phyloP scores from a whole-genome alignment of 148 eudicot species.

The Vaccinium corymbosum region DNA sequence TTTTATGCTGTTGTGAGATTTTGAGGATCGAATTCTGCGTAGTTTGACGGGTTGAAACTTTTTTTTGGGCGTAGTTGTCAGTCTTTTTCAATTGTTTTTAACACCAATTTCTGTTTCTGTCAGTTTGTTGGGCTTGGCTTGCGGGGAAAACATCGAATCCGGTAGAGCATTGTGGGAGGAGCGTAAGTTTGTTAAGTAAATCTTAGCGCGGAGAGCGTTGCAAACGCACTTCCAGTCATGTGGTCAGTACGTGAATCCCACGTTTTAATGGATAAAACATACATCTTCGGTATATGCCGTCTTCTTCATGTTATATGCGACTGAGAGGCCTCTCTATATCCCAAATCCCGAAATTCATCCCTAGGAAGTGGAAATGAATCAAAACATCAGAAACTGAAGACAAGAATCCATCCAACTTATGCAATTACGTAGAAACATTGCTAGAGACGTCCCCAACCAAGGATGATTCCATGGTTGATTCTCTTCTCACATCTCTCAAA shows the following conservation, averaged over 20 bases:
- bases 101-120: not conserved
- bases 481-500: constrained; percentile 48
- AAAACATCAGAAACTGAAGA: constrained; percentile 18
- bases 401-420: constrained; percentile 14
- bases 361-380: constrained; percentile 49
- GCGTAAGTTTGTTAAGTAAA: not conserved
- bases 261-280: not conserved
- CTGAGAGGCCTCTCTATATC: constrained; percentile 29
- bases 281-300: constrained; percentile 19
- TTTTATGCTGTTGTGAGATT: not conserved
- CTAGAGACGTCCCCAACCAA: constrained; percentile 14
- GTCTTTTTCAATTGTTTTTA: not conserved
- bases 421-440: constrained; percentile 9
- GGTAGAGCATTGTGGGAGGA: not conserved
- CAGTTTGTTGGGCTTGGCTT: not conserved
- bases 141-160: constrained; percentile 7
- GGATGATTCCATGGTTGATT: constrained; percentile 45
- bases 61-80: not conserved
- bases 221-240: constrained; percentile 13
- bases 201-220: not conserved
- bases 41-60: not conserved
- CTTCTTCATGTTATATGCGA: constrained; percentile 31
- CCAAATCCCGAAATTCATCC: constrained; percentile 40
- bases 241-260: not conserved
- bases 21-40: not conserved